Percentiles rank a stretch among this genome's conserved stretches.
phyloP scores from a whole-genome alignment of 2,329 filamentous ascomycete species.

The Fusarium multiceps region DNA sequence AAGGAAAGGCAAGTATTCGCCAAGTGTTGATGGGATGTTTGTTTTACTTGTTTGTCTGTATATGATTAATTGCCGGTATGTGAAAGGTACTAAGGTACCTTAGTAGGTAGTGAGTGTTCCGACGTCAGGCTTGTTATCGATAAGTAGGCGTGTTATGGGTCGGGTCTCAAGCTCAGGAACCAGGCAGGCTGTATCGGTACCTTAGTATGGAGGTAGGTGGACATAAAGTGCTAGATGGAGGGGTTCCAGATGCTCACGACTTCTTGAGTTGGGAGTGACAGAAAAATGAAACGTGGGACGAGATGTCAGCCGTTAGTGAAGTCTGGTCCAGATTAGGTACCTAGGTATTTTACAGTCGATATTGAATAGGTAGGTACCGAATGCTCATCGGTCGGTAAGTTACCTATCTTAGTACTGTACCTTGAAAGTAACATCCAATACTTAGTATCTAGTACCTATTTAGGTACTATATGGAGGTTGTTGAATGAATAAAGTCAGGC shows the following conservation, averaged over 20 bases:
- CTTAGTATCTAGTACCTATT: not conserved
- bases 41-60: conserved; percentile 12
- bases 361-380: conserved; percentile 4
- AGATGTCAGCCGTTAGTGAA: not conserved
- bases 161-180: not conserved
- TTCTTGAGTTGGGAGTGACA: not conserved
- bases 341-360: conserved; percentile 16
- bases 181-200: not conserved
- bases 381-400: not conserved
- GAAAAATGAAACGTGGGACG: not conserved
- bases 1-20: not conserved
- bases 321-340: not conserved
- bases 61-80: conserved; percentile 10
- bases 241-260: not conserved
- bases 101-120: not conserved
- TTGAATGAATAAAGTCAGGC: not conserved
- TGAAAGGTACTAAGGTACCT: not conserved
- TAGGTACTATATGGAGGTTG: not conserved
- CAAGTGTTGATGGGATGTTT: conserved; percentile 7
- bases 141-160: conserved; percentile 15
- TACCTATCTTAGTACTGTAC: no score
- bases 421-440: not conserved
- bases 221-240: not conserved
- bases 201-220: not conserved
- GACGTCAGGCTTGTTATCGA: conserved; percentile 39